Evolutionary conservation across 2,329 filamentous ascomycete genomes (phyloP).

Genomic region (Microthyrium microscopicum): DNA sequence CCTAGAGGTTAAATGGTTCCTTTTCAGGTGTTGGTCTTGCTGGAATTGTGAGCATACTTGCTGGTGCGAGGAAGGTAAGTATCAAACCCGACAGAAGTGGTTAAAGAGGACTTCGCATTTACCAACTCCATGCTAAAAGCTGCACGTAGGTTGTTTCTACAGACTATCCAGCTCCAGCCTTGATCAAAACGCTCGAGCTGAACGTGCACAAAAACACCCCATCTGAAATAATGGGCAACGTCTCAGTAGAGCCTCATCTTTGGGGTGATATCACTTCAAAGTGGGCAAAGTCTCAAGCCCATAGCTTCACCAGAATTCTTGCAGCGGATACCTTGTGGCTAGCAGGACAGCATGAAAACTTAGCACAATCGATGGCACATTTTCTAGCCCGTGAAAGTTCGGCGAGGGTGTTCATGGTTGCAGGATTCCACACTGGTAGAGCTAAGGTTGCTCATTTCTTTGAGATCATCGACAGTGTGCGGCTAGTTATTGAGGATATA

Average conservation of each 20-base stretch:
- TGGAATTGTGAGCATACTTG: constrained; percentile 28
- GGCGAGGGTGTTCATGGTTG: constrained; percentile 47
- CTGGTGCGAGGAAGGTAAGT: constrained; percentile 27
- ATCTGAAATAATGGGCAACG: constrained; percentile 16
- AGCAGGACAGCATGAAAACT: constrained; percentile 52
- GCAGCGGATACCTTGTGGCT: constrained; percentile 64
- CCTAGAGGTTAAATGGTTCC: constrained; percentile 7
- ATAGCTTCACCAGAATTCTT: constrained; percentile 44
- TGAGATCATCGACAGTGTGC: constrained; percentile 34
- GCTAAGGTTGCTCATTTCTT: constrained; percentile 51
- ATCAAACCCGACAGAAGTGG: neutral
- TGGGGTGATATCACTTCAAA: constrained; percentile 41
- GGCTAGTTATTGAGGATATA: constrained; percentile 44
- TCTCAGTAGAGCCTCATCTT: constrained; percentile 41
- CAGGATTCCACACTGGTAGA: constrained; percentile 56
- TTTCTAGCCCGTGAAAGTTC: constrained; percentile 34
- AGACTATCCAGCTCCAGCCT: constrained; percentile 48
- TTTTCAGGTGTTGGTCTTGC: constrained; percentile 27
- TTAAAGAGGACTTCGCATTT: neutral
- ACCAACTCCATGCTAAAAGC: neutral
- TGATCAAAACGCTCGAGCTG: constrained; percentile 39
- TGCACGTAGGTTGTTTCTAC: constrained; percentile 37
- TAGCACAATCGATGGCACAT: constrained; percentile 44
- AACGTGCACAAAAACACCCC: constrained; percentile 41
- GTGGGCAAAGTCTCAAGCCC: constrained; percentile 22